Conservation (phyloP, 2,329 filamentous ascomycete species). For the Arthrobotrys entomopaga region DNA sequence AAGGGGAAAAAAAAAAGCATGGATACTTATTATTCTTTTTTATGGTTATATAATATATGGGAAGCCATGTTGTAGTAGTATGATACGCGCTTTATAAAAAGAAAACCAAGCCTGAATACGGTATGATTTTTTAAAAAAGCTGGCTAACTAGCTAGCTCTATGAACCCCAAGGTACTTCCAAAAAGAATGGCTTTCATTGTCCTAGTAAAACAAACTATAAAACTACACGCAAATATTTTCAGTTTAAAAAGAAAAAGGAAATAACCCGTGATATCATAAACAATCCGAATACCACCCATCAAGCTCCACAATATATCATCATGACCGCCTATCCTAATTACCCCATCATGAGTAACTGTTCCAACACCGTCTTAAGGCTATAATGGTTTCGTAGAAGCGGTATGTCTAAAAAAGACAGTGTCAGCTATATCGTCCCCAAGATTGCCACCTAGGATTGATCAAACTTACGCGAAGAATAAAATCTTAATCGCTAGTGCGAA, state of each 20-base stretch:
- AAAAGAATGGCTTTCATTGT: background rate
- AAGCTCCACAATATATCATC: background rate
- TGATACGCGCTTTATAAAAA: no score
- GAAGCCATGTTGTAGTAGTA: no score
- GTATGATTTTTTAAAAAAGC: no score
- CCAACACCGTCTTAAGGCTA: background rate
- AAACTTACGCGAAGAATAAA: constrained; percentile 84
- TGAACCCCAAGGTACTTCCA: background rate
- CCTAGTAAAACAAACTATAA: constrained; percentile 1
- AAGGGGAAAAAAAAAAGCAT: background rate
- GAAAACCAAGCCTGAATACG: background rate
- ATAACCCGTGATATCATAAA: background rate
- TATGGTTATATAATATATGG: no score
- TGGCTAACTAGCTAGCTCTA: background rate
- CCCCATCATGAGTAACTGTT: background rate
- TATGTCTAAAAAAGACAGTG: constrained; percentile 16
- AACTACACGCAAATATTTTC: constrained; percentile 2
- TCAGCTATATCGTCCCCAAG: constrained; percentile 19
- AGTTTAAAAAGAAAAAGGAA: background rate
- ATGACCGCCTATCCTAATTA: background rate
- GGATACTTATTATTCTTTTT: background rate
- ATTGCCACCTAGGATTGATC: no score
- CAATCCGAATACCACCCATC: no score
- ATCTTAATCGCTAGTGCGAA: constrained; percentile 94
- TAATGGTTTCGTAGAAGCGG: constrained; percentile 38